Conservation (phyloP, 768 basidiomycete genomes). For the Tricholomella constricta region DNA sequence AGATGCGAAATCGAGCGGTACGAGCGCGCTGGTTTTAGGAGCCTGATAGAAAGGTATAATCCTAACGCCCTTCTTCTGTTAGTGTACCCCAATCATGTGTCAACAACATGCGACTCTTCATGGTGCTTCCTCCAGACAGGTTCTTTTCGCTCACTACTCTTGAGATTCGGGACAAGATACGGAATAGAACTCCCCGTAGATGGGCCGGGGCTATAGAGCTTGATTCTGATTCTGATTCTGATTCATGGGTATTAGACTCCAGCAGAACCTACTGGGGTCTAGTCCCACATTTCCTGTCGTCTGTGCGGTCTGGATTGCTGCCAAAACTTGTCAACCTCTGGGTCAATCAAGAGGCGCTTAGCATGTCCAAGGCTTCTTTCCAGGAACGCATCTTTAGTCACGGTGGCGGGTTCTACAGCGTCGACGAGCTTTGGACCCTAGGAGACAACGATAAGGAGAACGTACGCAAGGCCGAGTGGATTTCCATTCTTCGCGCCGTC, state of each 20-base stretch:
- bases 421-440: slow-evolving; percentile 12
- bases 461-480: slow-evolving; percentile 11
- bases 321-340: slow-evolving; percentile 19
- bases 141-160: slow-evolving; percentile 14
- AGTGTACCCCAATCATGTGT: not conserved
- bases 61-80: too few species aligned
- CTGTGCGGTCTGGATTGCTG: slow-evolving; percentile 5
- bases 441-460: not conserved
- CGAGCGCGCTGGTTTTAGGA: too few species aligned
- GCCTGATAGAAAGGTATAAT: too few species aligned
- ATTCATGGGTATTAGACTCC: slow-evolving; percentile 4
- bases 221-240: too few species aligned
- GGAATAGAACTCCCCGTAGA: slow-evolving; percentile 8
- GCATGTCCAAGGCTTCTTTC: not conserved
- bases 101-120: slow-evolving; percentile 12
- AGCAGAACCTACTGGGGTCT: slow-evolving; percentile 18
- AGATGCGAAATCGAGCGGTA: too few species aligned
- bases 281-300: slow-evolving; percentile 18
- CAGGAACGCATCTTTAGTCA: not conserved
- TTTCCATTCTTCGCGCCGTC: not conserved
- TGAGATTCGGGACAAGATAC: slow-evolving; percentile 17
- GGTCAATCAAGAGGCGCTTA: slow-evolving; percentile 19
- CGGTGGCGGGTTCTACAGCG: slow-evolving; percentile 6
- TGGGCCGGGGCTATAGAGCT: slow-evolving; percentile 9
- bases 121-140: slow-evolving; percentile 1